A percentile compares a stretch with the other conserved stretches of the same genome.
Conservation (phyloP, 2,329 filamentous ascomycete genomes). For the Alternaria brassicae region DNA sequence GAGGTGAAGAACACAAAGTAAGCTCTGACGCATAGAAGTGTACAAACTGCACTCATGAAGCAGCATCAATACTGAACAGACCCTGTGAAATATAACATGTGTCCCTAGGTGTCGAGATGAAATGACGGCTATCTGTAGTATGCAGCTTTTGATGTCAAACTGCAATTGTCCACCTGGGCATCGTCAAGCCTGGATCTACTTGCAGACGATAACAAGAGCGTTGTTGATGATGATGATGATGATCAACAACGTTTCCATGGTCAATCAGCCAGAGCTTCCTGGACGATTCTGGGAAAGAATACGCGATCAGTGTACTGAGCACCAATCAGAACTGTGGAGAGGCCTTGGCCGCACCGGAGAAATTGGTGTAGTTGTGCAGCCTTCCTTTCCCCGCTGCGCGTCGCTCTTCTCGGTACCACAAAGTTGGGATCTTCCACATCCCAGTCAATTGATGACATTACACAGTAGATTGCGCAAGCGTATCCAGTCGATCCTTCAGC, state of each 20-base stretch:
- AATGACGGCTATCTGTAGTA: not conserved
- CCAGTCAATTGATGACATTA: not conserved
- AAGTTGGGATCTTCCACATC: not conserved
- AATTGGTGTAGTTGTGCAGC: constrained; percentile 2
- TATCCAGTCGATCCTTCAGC: not conserved
- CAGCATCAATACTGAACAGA: not conserved
- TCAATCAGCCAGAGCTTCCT: not conserved
- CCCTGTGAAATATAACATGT: not conserved
- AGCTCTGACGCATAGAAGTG: not conserved
- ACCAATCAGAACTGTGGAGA: constrained; percentile 1
- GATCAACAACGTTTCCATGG: not conserved
- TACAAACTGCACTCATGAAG: not conserved
- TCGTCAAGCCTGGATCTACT: not conserved
- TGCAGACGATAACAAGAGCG: not conserved
- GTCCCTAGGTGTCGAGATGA: not conserved
- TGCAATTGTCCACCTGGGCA: not conserved
- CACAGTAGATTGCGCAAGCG: not conserved
- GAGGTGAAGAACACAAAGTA: not conserved
- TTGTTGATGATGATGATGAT: not conserved
- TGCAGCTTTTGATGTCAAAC: constrained; percentile 10
- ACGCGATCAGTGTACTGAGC: not conserved
- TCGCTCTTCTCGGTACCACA: constrained; percentile 8
- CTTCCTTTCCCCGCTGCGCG: constrained; percentile 10
- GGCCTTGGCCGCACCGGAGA: not conserved
- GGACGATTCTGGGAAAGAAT: not conserved